phyloP scores from a whole-genome alignment of 106 monocot genomes.

The Acorus gramineus region DNA sequence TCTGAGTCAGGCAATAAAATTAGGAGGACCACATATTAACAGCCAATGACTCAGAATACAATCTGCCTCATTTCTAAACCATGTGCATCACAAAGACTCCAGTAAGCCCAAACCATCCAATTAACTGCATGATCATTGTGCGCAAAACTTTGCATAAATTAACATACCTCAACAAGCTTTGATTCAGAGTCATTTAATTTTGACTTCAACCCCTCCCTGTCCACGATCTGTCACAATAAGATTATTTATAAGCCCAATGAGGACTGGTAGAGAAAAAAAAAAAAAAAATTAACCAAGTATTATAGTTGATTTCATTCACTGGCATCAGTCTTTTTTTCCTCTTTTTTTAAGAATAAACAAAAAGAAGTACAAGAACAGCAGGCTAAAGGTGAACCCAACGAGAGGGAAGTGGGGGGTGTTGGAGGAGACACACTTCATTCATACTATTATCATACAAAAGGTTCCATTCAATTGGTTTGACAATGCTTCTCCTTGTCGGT shows the following conservation, averaged over 20 bases:
- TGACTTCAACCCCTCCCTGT: slow-evolving; percentile 39
- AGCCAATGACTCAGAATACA: too few species aligned
- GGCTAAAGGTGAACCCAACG: too few species aligned
- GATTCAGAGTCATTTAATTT: slow-evolving; percentile 43
- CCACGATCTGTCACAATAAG: slow-evolving; percentile 2
- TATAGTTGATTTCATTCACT: not conserved
- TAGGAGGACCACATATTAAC: too few species aligned
- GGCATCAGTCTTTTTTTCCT: not conserved
- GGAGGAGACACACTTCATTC: too few species aligned
- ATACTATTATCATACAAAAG: too few species aligned
- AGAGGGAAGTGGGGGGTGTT: too few species aligned
- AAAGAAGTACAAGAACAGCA: too few species aligned
- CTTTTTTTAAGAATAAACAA: too few species aligned
- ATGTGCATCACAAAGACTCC: not conserved
- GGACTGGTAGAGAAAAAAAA: not conserved
- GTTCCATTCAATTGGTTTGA: too few species aligned
- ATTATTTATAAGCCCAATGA: not conserved
- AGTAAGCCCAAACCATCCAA: not conserved
- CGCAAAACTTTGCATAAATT: not conserved
- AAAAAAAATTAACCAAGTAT: slow-evolving; percentile 1
- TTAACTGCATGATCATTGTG: not conserved
- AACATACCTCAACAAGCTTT: slow-evolving; percentile 57
- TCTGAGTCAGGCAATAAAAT: too few species aligned
- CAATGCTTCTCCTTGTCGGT: too few species aligned
- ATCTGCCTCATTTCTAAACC: too few species aligned